A percentile compares a stretch with the other conserved stretches of the same genome.
Conservation (phyloP, 2,329 filamentous ascomycete species). For the Venturia aucupariae region DNA sequence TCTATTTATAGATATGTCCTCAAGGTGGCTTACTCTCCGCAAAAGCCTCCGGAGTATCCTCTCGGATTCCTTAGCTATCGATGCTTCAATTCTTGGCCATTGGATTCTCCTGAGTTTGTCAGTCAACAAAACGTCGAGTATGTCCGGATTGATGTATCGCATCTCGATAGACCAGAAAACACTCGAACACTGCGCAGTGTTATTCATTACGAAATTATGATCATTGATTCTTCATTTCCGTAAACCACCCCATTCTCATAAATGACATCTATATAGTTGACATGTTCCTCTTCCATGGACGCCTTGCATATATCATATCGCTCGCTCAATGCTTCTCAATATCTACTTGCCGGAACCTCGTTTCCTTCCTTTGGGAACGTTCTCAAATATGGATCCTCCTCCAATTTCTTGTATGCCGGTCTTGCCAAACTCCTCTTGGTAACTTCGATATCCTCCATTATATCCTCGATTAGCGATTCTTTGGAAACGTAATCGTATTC, state of each 20-base stretch:
- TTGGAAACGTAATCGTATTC: slow-evolving; percentile 81
- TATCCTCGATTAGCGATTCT: slow-evolving; percentile 80
- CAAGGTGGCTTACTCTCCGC: no score
- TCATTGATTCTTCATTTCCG: no score
- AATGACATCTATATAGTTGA: neutral
- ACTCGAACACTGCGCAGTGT: no score
- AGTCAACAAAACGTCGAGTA: no score
- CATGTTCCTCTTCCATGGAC: neutral
- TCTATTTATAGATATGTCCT: no score
- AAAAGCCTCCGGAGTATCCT: no score
- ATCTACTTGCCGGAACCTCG: neutral
- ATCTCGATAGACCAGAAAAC: no score
- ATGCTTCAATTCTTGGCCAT: no score
- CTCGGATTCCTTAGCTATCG: no score
- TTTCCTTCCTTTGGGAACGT: slow-evolving; percentile 7
- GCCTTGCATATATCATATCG: neutral
- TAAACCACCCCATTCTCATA: neutral
- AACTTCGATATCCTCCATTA: slow-evolving; percentile 79
- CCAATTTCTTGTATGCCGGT: slow-evolving; percentile 43
- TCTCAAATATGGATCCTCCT: slow-evolving; percentile 12
- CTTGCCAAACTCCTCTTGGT: slow-evolving; percentile 63
- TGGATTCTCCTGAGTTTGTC: no score
- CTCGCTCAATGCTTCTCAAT: neutral
- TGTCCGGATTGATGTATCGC: no score
- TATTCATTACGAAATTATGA: no score